Evolutionary conservation across 1,139 yeast species (phyloP).

Genomic region (Magnusiomyces clavatus): DNA sequence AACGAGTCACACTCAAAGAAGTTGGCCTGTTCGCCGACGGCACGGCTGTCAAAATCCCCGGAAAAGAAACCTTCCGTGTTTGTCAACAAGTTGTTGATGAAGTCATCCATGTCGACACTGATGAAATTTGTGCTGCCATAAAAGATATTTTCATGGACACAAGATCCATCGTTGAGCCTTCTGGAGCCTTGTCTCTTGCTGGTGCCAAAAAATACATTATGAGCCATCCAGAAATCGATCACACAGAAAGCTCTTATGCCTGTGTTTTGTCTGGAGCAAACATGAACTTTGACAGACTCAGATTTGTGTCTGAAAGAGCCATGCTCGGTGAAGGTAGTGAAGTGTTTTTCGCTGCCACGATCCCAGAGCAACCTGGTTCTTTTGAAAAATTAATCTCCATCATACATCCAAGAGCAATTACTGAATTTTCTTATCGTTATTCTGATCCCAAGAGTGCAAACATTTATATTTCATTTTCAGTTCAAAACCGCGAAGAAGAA

Average conservation of each 20-base stretch:
- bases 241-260: slow-evolving; percentile 53
- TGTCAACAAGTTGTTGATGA: slow-evolving; percentile 79
- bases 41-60: slow-evolving; percentile 89
- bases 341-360: slow-evolving; percentile 80
- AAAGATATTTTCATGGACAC: slow-evolving; percentile 96
- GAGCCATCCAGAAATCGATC: slow-evolving; percentile 47
- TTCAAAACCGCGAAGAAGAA: slow-evolving; percentile 59
- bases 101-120: slow-evolving; percentile 79
- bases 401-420: slow-evolving; percentile 78
- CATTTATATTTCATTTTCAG: slow-evolving; percentile 82
- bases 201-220: slow-evolving; percentile 80
- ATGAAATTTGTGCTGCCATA: slow-evolving; percentile 95
- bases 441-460: slow-evolving; percentile 51
- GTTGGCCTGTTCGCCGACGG: slow-evolving; percentile 99
- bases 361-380: slow-evolving; percentile 90
- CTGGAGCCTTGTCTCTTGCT: slow-evolving; percentile 94
- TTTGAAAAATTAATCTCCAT: slow-evolving; percentile 66
- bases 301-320: slow-evolving; percentile 98
- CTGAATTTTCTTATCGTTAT: slow-evolving; percentile 88
- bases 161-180: slow-evolving; percentile 88
- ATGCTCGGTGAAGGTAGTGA: slow-evolving; percentile 96
- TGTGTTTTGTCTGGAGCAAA: slow-evolving; percentile 93
- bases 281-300: slow-evolving; percentile 91
- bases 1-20: slow-evolving; percentile 48
- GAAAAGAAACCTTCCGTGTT: slow-evolving; percentile 84